phyloP scores from a whole-genome alignment of 2,329 filamentous ascomycete species.

The Ascocoryne sarcoides region DNA sequence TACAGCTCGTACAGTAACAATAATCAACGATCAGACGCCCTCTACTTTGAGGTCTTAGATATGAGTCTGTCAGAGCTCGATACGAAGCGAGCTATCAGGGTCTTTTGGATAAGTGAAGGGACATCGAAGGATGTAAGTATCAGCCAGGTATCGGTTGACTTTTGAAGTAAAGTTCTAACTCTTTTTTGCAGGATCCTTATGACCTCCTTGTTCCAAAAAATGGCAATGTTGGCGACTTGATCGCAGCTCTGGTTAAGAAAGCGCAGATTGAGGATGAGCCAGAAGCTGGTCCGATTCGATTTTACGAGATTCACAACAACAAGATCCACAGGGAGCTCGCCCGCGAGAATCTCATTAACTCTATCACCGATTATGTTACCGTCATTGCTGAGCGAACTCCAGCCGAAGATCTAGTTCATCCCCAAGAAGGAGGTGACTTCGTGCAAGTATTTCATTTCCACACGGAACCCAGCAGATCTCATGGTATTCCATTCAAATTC shows the following conservation, averaged over 20 bases:
- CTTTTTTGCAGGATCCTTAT: constrained; percentile 53
- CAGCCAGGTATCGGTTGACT: neutral
- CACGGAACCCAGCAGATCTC: constrained; percentile 71
- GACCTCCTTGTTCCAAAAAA: constrained; percentile 85
- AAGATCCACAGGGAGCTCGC: constrained; percentile 76
- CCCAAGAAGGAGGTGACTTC: constrained; percentile 42
- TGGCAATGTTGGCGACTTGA: constrained; percentile 69
- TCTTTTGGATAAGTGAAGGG: constrained; percentile 81
- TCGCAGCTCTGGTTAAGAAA: constrained; percentile 71
- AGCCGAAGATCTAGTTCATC: constrained; percentile 48
- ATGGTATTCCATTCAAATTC: constrained; percentile 89
- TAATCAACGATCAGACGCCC: constrained; percentile 63
- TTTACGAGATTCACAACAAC: constrained; percentile 75
- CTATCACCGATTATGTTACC: constrained; percentile 76
- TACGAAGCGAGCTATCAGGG: constrained; percentile 77
- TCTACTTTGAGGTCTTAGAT: constrained; percentile 90
- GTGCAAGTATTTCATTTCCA: constrained; percentile 90
- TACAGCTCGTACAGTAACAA: constrained; percentile 63
- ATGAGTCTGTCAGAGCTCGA: constrained; percentile 91
- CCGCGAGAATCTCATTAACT: constrained; percentile 63
- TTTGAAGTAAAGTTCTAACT: constrained; percentile 18
- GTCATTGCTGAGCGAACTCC: constrained; percentile 77
- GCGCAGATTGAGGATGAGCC: constrained; percentile 66
- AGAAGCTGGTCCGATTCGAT: constrained; percentile 59
- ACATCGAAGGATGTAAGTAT: constrained; percentile 76